phyloP scores from a whole-genome alignment of 2,329 filamentous ascomycete species.

The Emergomyces africanus region DNA sequence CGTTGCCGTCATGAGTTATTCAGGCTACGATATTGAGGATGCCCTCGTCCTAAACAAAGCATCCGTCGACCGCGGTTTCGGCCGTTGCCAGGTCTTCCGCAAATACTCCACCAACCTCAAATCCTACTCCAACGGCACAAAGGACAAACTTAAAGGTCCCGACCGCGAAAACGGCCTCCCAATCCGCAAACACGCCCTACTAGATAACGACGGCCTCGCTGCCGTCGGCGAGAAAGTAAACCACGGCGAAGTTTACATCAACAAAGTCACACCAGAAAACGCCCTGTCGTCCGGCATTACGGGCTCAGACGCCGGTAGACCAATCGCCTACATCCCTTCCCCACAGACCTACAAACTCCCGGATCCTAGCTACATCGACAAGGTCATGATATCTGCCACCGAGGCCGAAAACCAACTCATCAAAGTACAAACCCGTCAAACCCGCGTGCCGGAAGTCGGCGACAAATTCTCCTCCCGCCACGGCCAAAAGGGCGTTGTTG shows the following conservation, averaged over 20 bases:
- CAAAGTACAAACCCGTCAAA: constrained; percentile 95
- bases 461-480: constrained; percentile 99
- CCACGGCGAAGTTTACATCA: constrained; percentile 72
- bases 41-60: constrained; percentile 94
- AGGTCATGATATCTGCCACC: constrained; percentile 84
- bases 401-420: constrained; percentile 76
- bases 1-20: constrained; percentile 98
- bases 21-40: constrained; percentile 98
- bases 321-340: constrained; percentile 25
- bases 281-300: constrained; percentile 56
- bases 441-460: constrained; percentile 81
- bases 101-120: constrained; percentile 82
- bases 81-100: constrained; percentile 93
- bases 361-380: constrained; percentile 84
- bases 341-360: constrained; percentile 62
- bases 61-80: constrained; percentile 87
- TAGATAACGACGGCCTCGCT: constrained; percentile 80
- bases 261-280: constrained; percentile 76
- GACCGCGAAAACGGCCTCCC: constrained; percentile 50
- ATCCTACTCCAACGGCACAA: constrained; percentile 71
- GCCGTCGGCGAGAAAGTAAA: constrained; percentile 71
- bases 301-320: constrained; percentile 44
- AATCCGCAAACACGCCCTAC: constrained; percentile 55
- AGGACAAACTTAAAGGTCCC: constrained; percentile 47
- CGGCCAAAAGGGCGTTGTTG: constrained; percentile 95